phyloP scores from a whole-genome alignment of 176 grass and related monocot species.

The Triticum monococcum region DNA sequence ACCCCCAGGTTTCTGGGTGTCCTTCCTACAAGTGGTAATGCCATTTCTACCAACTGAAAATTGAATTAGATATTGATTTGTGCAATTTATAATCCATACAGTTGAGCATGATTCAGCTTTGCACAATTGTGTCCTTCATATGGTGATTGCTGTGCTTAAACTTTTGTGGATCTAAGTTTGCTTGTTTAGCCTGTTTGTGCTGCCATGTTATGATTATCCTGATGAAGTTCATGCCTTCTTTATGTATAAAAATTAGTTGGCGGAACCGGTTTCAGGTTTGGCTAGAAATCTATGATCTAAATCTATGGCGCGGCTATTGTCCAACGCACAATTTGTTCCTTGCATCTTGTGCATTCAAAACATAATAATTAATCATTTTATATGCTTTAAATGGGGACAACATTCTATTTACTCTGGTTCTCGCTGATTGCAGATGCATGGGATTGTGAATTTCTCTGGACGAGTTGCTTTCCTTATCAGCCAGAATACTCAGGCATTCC shows the following conservation, averaged over 20 bases:
- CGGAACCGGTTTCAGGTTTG: not conserved
- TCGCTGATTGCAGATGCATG: slow-evolving; percentile 66
- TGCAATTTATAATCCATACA: not conserved
- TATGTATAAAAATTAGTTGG: not conserved
- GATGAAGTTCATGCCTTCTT: not conserved
- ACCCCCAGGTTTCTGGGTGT: slow-evolving; percentile 82
- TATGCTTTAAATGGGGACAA: not conserved
- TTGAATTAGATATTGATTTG: not conserved
- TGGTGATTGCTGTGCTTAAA: not conserved
- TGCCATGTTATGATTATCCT: not conserved
- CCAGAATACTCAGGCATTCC: slow-evolving; percentile 90
- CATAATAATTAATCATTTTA: not conserved
- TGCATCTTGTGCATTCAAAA: not conserved
- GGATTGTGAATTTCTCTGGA: slow-evolving; percentile 89
- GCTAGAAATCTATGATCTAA: not conserved
- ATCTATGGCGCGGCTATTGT: not conserved
- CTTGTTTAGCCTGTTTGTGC: not conserved
- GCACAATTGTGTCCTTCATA: not conserved
- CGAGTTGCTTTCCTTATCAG: slow-evolving; percentile 68
- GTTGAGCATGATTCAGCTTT: slow-evolving; percentile 2
- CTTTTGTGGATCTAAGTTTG: slow-evolving; percentile 7
- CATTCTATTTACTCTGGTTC: not conserved
- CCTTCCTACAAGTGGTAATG: slow-evolving; percentile 83
- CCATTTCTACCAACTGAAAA: not conserved
- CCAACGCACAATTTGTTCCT: not conserved